These are phyloP conservation scores for Dactylellina drechsleri DNA, from an alignment of 2,329 filamentous ascomycete species.

Conservation along the genomic window DNA sequence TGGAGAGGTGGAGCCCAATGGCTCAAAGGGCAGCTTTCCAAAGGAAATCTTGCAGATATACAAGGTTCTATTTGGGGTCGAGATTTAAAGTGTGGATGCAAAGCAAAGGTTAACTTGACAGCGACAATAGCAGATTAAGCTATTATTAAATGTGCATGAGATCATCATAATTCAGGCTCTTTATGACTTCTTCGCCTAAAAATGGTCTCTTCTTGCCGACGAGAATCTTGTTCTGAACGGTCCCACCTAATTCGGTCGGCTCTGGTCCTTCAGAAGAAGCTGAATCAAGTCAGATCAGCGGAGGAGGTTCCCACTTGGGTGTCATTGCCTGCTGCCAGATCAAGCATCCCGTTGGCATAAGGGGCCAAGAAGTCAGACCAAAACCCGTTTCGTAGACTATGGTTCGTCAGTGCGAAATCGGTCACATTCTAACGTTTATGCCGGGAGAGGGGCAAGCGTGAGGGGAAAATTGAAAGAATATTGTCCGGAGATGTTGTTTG, in stretches of 20 bases:
- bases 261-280: constrained; percentile 27
- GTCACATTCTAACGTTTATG: constrained; percentile 29
- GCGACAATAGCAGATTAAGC: constrained; percentile 41
- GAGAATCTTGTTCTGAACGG: constrained; percentile 35
- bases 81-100: constrained; percentile 48
- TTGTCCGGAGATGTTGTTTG: constrained; percentile 15
- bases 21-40: constrained; percentile 12
- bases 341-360: constrained; percentile 39
- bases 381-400: constrained; percentile 20
- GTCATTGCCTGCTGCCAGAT: constrained; percentile 43
- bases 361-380: constrained; percentile 19
- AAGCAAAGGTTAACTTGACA: constrained; percentile 45
- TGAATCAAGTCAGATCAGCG: constrained; percentile 42
- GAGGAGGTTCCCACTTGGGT: constrained; percentile 35
- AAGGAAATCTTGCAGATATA: constrained; percentile 31
- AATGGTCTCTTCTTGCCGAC: constrained; percentile 40
- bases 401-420: constrained; percentile 34
- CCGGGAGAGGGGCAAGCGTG: constrained; percentile 5
- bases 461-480: constrained; percentile 6
- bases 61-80: constrained; percentile 36
- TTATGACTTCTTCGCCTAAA: constrained; percentile 45
- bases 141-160: constrained; percentile 37
- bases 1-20: constrained; percentile 19
- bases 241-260: constrained; percentile 24
- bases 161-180: constrained; percentile 30